phyloP scores from a whole-genome alignment of 257 asterid genomes.

The Cordia subcordata region DNA sequence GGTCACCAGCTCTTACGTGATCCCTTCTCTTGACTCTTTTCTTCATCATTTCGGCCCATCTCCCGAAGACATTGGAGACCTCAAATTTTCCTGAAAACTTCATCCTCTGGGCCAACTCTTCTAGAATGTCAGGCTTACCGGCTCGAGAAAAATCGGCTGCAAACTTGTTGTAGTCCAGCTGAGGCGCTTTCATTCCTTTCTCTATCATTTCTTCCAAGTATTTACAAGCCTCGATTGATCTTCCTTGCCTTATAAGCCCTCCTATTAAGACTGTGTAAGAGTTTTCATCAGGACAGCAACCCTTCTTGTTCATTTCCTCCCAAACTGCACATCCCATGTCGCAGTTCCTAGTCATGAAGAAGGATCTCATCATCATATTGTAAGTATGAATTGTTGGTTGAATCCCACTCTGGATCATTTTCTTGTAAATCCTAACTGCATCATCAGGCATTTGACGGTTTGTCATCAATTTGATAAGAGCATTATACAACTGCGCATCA shows the following conservation, averaged over 20 bases:
- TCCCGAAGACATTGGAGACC: constrained; percentile 38
- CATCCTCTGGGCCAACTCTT: constrained; percentile 54
- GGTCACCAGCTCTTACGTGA: not conserved
- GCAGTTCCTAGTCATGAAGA: constrained; percentile 44
- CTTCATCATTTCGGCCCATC: constrained; percentile 56
- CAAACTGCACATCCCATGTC: constrained; percentile 69
- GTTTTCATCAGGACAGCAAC: constrained; percentile 90
- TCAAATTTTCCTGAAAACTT: constrained; percentile 56
- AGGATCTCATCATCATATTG: constrained; percentile 84
- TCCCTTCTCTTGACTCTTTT: constrained; percentile 25
- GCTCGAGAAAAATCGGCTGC: constrained; percentile 50
- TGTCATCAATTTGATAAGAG: constrained; percentile 72
- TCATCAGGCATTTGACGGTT: constrained; percentile 65
- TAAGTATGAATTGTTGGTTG: constrained; percentile 71
- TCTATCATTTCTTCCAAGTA: constrained; percentile 79
- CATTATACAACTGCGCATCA: constrained; percentile 66
- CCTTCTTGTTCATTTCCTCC: constrained; percentile 85
- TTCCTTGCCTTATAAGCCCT: constrained; percentile 75
- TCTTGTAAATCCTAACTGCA: constrained; percentile 73
- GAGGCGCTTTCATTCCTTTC: constrained; percentile 88
- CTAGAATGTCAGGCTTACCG: constrained; percentile 45
- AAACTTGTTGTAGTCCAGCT: constrained; percentile 56
- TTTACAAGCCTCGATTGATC: constrained; percentile 55
- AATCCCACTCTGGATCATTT: constrained; percentile 50
- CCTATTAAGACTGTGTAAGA: constrained; percentile 62